Evolutionary conservation across 2,329 filamentous ascomycete species (phyloP), one percentile per base, ranked within the genome.

Genomic region (Trichoderma koningii): DNA sequence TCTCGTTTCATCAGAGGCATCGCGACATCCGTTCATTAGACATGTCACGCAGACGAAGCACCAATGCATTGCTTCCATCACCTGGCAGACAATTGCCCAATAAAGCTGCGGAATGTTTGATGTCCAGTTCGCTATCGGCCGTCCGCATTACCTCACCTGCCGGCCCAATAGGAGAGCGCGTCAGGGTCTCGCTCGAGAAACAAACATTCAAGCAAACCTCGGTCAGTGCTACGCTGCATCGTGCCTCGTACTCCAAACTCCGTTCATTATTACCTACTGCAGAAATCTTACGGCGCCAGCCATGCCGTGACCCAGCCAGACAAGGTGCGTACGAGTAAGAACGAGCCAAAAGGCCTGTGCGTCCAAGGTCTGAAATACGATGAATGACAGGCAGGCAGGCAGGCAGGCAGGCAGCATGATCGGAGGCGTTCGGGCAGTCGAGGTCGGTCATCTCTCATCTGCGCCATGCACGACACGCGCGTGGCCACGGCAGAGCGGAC

Each of bases 391-490:
- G 19, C 10, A 26, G 30, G 7, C 50, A 52, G 26, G 23, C 34
- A 17, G 38, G 21, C 23, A 45, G 14, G 28, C 26, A 17, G 19
- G n/a, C 56, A 51, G 21, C 41, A 23, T 55, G 50, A 63, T 55
- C 59, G 50, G 59, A 63, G 50, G 59, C 50, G 59, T 53, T 63
- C 48, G 14, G 42, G 42, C 59, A 55, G 59, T 41, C 42, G 7
- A 42, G n/a, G 52, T 23, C 52, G 21, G 47, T 60, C 56, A 60
- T 50, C 56, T 7, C 41, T 34, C 50, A 63, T 63, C 59, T 63
- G 59, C 61, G 51, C 52, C 52, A 55, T 56, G 52, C 61, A 64
- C 61, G 51, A 64, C 61, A 64, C 61, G 34, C 61, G 61, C 61
- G 61, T 64, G 51, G 61, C 34, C 45, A 50, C 42, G 19, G 59